Evolutionary conservation across 2,329 filamentous ascomycete genomes (phyloP).

Genomic region (Trichoderma sp.): DNA sequence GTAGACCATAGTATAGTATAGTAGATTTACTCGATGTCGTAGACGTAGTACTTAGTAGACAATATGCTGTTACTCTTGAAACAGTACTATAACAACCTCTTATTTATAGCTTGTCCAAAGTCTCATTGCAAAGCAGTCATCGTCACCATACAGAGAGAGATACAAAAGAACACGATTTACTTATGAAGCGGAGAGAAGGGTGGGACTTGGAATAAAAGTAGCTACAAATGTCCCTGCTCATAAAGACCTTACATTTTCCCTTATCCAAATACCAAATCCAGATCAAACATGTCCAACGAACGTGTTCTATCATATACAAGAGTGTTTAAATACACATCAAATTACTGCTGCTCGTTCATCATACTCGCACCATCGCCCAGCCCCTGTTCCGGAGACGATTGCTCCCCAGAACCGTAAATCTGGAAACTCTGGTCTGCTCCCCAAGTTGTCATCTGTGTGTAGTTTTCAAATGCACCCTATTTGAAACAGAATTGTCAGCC

Average conservation of each 20-base stretch:
- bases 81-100: not conserved
- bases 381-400: slow-evolving; percentile 31
- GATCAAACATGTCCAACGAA: not conserved
- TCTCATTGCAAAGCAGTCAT: not conserved
- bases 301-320: slow-evolving; percentile 15
- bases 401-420: slow-evolving; percentile 42
- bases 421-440: slow-evolving; percentile 52
- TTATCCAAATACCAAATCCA: not conserved
- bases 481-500: slow-evolving; percentile 27
- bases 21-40: not conserved
- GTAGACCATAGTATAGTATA: not conserved
- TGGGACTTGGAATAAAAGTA: not conserved
- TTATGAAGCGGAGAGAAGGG: not conserved
- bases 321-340: not conserved
- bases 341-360: slow-evolving; percentile 24
- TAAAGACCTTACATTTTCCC: not conserved
- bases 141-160: not conserved
- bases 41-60: no score
- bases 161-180: not conserved
- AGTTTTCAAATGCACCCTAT: slow-evolving; percentile 57
- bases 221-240: not conserved
- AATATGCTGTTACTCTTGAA: not conserved
- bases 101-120: no score
- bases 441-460: slow-evolving; percentile 53
- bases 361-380: slow-evolving; percentile 27